Evolutionary conservation across 83 land plant species (phyloP).

Genomic region (Diphasiastrum complanatum): DNA sequence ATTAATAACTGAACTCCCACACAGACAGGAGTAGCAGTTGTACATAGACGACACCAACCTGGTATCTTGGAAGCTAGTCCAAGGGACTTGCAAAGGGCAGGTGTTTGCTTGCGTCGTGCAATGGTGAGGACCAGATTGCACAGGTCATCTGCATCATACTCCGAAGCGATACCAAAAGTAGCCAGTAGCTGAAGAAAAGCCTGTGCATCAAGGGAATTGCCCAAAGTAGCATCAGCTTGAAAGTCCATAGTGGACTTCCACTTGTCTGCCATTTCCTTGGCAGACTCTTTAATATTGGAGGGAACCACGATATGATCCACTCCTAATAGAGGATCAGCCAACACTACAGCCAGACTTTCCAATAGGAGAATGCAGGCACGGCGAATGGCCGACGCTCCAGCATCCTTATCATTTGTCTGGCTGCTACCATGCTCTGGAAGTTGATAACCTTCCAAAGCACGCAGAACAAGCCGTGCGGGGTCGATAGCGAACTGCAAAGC

Average conservation of each 20-base stretch:
- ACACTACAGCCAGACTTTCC: conserved; percentile 54
- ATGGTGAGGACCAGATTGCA: conserved; percentile 69
- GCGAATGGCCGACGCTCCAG: conserved; percentile 52
- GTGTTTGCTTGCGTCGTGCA: conserved; percentile 72
- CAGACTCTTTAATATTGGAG: conserved; percentile 49
- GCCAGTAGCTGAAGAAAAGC: conserved; percentile 85
- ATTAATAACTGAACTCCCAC: too few species aligned
- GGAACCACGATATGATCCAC: conserved; percentile 48
- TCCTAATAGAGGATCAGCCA: conserved; percentile 36
- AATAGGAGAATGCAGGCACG: conserved; percentile 81
- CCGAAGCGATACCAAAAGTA: conserved; percentile 69
- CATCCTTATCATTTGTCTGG: conserved; percentile 30
- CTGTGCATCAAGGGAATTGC: conserved; percentile 85
- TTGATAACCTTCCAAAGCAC: conserved; percentile 73
- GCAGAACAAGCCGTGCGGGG: conserved; percentile 66
- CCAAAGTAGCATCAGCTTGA: conserved; percentile 55
- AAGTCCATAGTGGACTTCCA: conserved; percentile 79
- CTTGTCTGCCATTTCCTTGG: conserved; percentile 61
- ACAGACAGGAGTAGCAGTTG: too few species aligned
- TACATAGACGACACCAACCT: conserved; percentile 52
- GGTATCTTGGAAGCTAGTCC: conserved; percentile 85
- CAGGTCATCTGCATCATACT: conserved; percentile 66
- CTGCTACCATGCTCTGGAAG: conserved; percentile 28
- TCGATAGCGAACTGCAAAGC: conserved; percentile 72
- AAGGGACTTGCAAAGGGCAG: conserved; percentile 80